phyloP scores from a whole-genome alignment of 2,329 filamentous ascomycete genomes.

The Colletotrichum abscissum region DNA sequence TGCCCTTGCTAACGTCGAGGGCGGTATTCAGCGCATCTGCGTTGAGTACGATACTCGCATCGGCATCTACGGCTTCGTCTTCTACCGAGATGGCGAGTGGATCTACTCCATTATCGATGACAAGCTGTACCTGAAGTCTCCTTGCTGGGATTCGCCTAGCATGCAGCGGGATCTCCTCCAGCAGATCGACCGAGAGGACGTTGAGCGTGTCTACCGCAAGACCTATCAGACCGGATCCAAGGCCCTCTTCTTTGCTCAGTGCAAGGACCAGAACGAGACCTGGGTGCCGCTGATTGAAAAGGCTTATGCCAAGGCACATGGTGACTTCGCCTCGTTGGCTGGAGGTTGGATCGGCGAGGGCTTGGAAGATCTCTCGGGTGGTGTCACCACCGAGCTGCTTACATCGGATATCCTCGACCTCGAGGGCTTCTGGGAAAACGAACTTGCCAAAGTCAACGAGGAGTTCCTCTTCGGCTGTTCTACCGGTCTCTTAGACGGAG shows the following conservation, averaged over 20 bases:
- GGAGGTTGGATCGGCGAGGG: slow-evolving; percentile 77
- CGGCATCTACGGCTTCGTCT: slow-evolving; percentile 91
- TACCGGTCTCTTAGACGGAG: slow-evolving; percentile 71
- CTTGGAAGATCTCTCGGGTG: slow-evolving; percentile 71
- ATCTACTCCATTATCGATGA: slow-evolving; percentile 92
- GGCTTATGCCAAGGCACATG: slow-evolving; percentile 86
- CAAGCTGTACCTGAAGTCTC: slow-evolving; percentile 85
- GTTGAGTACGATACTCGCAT: slow-evolving; percentile 79
- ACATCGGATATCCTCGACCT: slow-evolving; percentile 80
- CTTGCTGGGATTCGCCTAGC: slow-evolving; percentile 83
- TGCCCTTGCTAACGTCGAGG: slow-evolving; percentile 79
- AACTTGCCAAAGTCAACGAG: slow-evolving; percentile 82
- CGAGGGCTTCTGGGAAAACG: slow-evolving; percentile 85
- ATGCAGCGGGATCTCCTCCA: slow-evolving; percentile 80
- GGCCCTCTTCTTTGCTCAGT: slow-evolving; percentile 82
- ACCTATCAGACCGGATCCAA: slow-evolving; percentile 81
- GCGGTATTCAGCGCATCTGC: slow-evolving; percentile 77
- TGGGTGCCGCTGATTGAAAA: slow-evolving; percentile 87
- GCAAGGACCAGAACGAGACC: slow-evolving; percentile 80
- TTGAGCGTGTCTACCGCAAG: slow-evolving; percentile 77
- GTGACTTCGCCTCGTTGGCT: slow-evolving; percentile 77
- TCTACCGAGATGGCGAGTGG: slow-evolving; percentile 90
- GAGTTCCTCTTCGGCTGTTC: slow-evolving; percentile 83
- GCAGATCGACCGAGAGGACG: slow-evolving; percentile 79
- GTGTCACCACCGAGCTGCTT: slow-evolving; percentile 76